Conservation (phyloP, 768 basidiomycete genomes). For the Collybiopsis luxurians region DNA sequence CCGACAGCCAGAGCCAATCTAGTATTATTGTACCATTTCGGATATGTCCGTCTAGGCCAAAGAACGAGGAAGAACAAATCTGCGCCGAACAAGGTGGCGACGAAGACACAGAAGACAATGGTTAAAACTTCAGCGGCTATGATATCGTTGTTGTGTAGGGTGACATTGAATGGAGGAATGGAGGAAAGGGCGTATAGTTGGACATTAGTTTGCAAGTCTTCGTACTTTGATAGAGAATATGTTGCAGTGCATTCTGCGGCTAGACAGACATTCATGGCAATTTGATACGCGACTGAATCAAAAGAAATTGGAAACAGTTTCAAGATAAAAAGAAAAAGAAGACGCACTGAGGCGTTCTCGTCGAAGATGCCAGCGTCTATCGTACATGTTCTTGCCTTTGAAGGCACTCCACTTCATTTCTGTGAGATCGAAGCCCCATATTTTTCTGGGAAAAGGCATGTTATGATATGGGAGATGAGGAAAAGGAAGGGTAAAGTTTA, state of each 20-base stretch:
- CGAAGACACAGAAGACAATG: conserved; percentile 33
- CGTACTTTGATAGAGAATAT: conserved; percentile 34
- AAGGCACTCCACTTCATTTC: conserved; percentile 32
- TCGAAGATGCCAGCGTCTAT: conserved; percentile 28
- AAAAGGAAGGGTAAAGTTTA: too few relatives aligned
- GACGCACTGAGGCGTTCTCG: conserved; percentile 29
- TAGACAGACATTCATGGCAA: conserved; percentile 29
- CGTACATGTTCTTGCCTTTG: conserved; percentile 27
- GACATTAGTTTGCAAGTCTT: conserved; percentile 25
- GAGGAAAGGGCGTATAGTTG: conserved; percentile 12
- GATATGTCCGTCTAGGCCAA: conserved; percentile 29
- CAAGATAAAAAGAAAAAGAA: neutral
- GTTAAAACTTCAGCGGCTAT: conserved; percentile 26
- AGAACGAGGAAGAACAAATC: conserved; percentile 36
- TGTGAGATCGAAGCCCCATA: conserved; percentile 34
- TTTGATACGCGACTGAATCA: conserved; percentile 11
- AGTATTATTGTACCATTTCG: conserved; percentile 24
- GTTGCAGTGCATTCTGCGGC: conserved; percentile 35
- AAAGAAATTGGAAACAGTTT: too few relatives aligned
- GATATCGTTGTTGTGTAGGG: conserved; percentile 28
- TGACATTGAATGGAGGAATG: conserved; percentile 11
- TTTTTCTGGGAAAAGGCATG: conserved; percentile 10
- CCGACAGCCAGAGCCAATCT: conserved; percentile 20
- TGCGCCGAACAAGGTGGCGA: conserved; percentile 32
- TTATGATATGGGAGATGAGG: neutral